Percentiles rank a stretch among this genome's conserved stretches.
phyloP scores from a whole-genome alignment of 345 rosid species.

The Eucalyptus paniculata region DNA sequence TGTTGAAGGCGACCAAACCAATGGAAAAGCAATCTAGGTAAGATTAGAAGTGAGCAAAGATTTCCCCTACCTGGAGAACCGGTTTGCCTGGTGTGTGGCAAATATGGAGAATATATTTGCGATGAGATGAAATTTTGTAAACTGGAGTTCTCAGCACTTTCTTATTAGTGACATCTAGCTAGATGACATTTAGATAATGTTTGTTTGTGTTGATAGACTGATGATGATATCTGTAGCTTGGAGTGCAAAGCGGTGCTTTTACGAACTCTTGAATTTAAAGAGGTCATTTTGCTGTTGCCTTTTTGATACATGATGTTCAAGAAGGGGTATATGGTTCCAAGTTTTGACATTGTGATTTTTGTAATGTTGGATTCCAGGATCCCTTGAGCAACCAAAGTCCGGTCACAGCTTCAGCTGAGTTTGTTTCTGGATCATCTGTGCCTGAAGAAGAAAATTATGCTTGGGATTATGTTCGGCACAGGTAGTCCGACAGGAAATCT shows the following conservation, averaged over 20 bases:
- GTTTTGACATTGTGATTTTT: background rate
- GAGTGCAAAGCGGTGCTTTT: conserved; percentile 57
- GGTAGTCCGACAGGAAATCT: conserved; percentile 39
- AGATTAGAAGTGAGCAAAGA: conserved; percentile 35
- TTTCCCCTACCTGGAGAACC: conserved; percentile 54
- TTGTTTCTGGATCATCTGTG: background rate
- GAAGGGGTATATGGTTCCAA: background rate
- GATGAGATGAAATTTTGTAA: conserved; percentile 23
- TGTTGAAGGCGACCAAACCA: conserved; percentile 5
- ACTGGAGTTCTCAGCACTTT: background rate
- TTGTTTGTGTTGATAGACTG: conserved; percentile 25
- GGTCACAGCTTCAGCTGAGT: conserved; percentile 2
- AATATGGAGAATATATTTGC: conserved; percentile 65
- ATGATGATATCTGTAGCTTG: conserved; percentile 62
- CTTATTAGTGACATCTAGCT: background rate
- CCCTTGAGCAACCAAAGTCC: conserved; percentile 2
- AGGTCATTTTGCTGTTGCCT: conserved; percentile 15
- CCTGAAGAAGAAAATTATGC: conserved; percentile 23
- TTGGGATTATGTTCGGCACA: conserved; percentile 36
- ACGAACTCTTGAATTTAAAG: conserved; percentile 13
- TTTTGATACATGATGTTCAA: background rate
- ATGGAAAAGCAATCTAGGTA: background rate
- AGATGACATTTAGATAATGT: background rate
- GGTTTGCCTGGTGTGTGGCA: conserved; percentile 54
- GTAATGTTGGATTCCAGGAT: conserved; percentile 7